Evolutionary conservation across 164 flowering plant genomes (phyloP).

Genomic region (Aristolochia fimbriata): DNA sequence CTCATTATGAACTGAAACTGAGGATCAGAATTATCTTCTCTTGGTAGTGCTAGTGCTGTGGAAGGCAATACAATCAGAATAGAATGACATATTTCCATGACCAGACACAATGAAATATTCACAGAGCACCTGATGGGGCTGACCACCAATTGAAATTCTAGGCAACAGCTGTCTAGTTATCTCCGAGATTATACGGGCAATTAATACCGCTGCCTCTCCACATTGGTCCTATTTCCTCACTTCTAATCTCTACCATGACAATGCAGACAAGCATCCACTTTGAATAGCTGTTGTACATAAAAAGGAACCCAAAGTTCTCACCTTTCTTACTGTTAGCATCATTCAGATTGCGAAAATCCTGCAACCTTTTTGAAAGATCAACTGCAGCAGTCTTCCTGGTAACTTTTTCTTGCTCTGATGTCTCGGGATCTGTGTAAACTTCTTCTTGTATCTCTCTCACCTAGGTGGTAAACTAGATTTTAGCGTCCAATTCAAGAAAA

Average conservation of each 20-base stretch:
- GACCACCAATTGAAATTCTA: not conserved
- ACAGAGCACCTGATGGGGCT: not conserved
- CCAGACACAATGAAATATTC: no score
- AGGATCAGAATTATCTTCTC: no score
- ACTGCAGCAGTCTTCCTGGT: slow-evolving; percentile 64
- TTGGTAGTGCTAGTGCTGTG: no score
- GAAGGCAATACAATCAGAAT: no score
- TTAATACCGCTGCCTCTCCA: not conserved
- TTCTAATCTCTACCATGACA: not conserved
- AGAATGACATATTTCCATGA: no score
- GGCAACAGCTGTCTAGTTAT: not conserved
- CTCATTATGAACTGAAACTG: no score
- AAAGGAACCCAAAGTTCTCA: slow-evolving; percentile 7
- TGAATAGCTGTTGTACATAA: not conserved
- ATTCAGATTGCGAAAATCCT: slow-evolving; percentile 42
- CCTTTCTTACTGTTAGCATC: slow-evolving; percentile 77
- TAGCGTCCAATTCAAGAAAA: no score
- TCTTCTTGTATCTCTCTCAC: slow-evolving; percentile 76
- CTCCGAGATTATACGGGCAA: not conserved
- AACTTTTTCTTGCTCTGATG: slow-evolving; percentile 30
- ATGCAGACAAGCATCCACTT: no score
- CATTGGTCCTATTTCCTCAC: not conserved
- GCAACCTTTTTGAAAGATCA: slow-evolving; percentile 77
- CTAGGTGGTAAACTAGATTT: slow-evolving; percentile 17
- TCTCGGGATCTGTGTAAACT: slow-evolving; percentile 38